These are phyloP conservation scores for Dryas octopetala DNA, from an alignment of 306 rosid species.

Conservation along the genomic window DNA sequence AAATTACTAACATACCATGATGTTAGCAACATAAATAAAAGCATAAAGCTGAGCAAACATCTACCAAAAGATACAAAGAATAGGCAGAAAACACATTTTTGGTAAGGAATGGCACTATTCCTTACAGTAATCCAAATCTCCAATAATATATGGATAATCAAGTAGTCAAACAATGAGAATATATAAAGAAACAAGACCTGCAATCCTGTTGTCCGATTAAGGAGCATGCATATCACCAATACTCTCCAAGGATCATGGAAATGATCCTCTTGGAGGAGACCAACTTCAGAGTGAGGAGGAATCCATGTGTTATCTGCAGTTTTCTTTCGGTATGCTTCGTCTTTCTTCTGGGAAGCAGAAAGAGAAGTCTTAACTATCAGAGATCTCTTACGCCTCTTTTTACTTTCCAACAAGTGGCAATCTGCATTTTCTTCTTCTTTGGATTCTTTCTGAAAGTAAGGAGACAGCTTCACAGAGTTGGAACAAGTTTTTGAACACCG, in stretches of 20 bases:
- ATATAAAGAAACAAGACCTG: constrained; percentile 43
- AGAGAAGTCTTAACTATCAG: constrained; percentile 17
- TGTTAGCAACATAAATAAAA: too few relatives aligned
- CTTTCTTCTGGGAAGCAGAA: constrained; percentile 32
- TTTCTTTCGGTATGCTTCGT: constrained; percentile 56
- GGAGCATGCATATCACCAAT: constrained; percentile 65
- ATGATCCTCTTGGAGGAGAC: constrained; percentile 71
- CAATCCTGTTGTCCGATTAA: constrained; percentile 50
- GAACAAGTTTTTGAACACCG: constrained; percentile 12
- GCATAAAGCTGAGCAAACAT: too few relatives aligned
- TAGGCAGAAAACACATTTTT: too few relatives aligned
- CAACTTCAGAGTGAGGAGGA: constrained; percentile 53
- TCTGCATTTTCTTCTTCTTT: constrained; percentile 1
- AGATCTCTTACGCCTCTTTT: background rate
- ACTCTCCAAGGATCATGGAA: constrained; percentile 76
- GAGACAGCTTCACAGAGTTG: constrained; percentile 27
- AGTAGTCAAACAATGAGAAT: background rate
- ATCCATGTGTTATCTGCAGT: constrained; percentile 53
- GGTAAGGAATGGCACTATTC: too few relatives aligned
- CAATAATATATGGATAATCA: background rate
- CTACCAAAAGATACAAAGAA: too few relatives aligned
- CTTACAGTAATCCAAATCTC: background rate
- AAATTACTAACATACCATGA: too few relatives aligned
- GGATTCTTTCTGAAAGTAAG: constrained; percentile 28
- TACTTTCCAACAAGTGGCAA: constrained; percentile 10